Percentiles rank a stretch among this genome's conserved stretches.
Evolutionary conservation across 441 rosid species (phyloP).

Genomic region (Eutrema salsugineum): DNA sequence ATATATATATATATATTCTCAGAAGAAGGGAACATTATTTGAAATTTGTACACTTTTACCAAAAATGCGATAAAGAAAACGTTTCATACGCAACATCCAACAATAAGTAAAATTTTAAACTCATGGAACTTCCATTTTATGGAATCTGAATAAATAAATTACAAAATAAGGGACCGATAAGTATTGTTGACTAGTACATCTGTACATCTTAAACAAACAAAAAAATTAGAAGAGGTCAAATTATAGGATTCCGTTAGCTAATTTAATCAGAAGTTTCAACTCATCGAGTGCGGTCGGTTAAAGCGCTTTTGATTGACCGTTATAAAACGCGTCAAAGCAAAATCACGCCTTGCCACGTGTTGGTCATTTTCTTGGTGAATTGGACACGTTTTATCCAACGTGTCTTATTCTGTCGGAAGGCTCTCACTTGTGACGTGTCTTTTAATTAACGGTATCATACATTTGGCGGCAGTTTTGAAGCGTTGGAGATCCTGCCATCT

Average conservation of each 20-base stretch:
- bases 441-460: constrained; percentile 23
- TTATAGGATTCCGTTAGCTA: constrained; percentile 2
- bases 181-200: neutral
- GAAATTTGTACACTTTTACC: too few relatives aligned
- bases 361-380: neutral
- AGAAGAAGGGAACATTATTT: too few relatives aligned
- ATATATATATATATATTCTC: too few relatives aligned
- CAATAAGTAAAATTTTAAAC: neutral
- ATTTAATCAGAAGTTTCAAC: constrained; percentile 6
- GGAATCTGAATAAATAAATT: neutral
- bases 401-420: constrained; percentile 25
- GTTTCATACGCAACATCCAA: neutral
- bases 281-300: constrained; percentile 32
- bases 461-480: constrained; percentile 35
- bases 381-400: constrained; percentile 24
- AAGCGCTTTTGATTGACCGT: constrained; percentile 32
- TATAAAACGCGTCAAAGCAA: constrained; percentile 25
- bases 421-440: constrained; percentile 14
- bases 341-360: constrained; percentile 17
- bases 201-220: too few relatives aligned
- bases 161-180: neutral
- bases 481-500: constrained; percentile 23
- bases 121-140: neutral
- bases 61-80: too few relatives aligned
- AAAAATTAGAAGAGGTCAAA: neutral